Percentiles rank a stretch among this genome's conserved stretches.
These are phyloP conservation scores for Lactarius hatsudake DNA, from an alignment of 768 basidiomycete species.

Conservation along the genomic window DNA sequence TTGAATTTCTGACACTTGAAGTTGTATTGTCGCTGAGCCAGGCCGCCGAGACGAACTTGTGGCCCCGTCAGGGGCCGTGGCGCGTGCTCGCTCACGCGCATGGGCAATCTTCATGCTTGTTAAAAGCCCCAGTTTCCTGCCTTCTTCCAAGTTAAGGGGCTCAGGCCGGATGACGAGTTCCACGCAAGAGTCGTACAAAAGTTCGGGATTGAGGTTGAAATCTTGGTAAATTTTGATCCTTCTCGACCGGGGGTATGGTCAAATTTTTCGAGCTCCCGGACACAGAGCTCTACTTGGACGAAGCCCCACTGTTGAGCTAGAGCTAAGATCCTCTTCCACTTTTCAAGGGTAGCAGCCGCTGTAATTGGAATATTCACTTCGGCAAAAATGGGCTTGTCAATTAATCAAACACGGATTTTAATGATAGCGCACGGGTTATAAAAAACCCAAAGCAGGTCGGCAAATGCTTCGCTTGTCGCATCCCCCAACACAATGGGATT, in stretches of 20 bases:
- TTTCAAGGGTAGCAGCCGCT: conserved; percentile 41
- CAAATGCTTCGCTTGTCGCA: conserved; percentile 31
- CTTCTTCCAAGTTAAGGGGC: conserved; percentile 53
- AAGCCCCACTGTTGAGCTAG: conserved; percentile 59
- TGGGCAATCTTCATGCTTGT: conserved; percentile 50
- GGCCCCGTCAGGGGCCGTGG: not conserved
- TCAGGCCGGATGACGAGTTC: conserved; percentile 48
- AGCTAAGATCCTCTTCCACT: conserved; percentile 54
- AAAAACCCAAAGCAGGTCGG: conserved; percentile 34
- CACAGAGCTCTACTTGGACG: conserved; percentile 48
- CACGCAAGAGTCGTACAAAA: conserved; percentile 52
- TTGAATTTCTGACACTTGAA: conserved; percentile 1
- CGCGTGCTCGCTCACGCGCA: conserved; percentile 45
- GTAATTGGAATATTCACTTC: conserved; percentile 56
- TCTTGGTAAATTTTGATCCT: conserved; percentile 54
- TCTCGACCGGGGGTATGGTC: conserved; percentile 45
- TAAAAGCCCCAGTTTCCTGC: conserved; percentile 47
- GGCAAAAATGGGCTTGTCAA: not conserved
- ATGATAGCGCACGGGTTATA: conserved; percentile 34
- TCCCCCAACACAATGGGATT: conserved; percentile 34
- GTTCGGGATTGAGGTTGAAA: conserved; percentile 45
- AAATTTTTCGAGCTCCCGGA: conserved; percentile 51
- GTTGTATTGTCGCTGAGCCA: not conserved
- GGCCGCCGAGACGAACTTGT: not conserved
- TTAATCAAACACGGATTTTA: conserved; percentile 32